Conservation (phyloP, 805 yeast genomes). For the Lipomyces yamanashiensis region DNA sequence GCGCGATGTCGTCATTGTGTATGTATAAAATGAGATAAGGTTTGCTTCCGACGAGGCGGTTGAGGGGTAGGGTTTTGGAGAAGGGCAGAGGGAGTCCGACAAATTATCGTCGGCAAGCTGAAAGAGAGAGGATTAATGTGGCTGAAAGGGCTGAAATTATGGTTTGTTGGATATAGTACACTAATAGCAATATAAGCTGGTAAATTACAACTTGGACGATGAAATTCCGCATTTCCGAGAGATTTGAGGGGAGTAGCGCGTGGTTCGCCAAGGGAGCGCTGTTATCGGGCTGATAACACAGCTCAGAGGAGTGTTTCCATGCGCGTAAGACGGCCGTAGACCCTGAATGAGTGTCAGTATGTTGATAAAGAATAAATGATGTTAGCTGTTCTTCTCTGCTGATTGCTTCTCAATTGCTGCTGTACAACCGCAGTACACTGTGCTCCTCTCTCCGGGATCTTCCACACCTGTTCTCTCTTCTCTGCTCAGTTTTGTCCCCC, state of each 20-base stretch:
- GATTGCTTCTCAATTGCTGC: neutral
- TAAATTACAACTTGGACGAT: too few species aligned
- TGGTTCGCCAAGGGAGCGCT: neutral
- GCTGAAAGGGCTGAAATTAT: too few species aligned
- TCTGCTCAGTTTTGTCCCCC: neutral
- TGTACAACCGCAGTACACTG: neutral
- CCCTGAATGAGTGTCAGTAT: conserved; percentile 20
- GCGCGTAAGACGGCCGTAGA: conserved; percentile 33
- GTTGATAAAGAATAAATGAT: neutral
- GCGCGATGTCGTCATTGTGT: conserved; percentile 8
- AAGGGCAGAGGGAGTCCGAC: too few species aligned
- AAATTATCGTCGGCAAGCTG: too few species aligned
- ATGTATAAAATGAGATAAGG: neutral
- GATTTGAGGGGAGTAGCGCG: too few species aligned
- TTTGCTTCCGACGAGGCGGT: neutral
- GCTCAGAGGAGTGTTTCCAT: conserved; percentile 35
- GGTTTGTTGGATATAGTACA: too few species aligned
- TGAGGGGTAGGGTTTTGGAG: too few species aligned
- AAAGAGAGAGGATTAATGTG: too few species aligned
- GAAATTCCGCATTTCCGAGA: too few species aligned
- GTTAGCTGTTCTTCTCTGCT: neutral
- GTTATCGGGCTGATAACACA: neutral
- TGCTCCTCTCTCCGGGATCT: neutral
- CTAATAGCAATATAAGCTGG: too few species aligned
- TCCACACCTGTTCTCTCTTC: neutral